Base-by-base conservation (phyloP, 2,329 filamentous ascomycete species). In the Elsinoe batatas region DNA sequence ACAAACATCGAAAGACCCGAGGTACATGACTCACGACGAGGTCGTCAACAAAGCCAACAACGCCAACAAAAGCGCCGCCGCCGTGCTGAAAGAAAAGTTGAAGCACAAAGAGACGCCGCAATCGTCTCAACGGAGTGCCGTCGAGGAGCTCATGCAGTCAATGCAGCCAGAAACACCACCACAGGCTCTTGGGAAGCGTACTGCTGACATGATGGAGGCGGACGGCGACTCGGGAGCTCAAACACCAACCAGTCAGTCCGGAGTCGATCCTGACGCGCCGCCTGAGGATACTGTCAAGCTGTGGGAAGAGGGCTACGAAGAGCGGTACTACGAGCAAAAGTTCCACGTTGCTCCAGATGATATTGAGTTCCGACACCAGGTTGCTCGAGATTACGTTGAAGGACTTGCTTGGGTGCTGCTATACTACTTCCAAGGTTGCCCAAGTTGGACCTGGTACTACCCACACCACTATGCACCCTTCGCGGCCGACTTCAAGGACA, bases 401-500 rank as follows among this genome's bases (percentile, higher is more conserved):
- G 93, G 93, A 35, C 79, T 98, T 8, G 87, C 87, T 18, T 98
- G 94, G 93, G 93, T 98, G 37, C 75, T 98, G 51, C 77, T 91
- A 35, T 98, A 98, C 72, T 98, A 98, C 69, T 95, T 96, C 70
- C 93, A 98, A 71, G 93, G 93, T 22, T 98, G 93, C 64, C 90
- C 93, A 18, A 96, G 90, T 0, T 98, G 94, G 93, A 94, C 91
- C 53, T 98, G 93, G 93, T 98, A 93, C 69, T 98, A 96, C 67
- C 93, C 93, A 0, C 95, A 97, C 66, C 93, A 98, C 68, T 98
- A 98, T 68, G 94, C 93, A 1, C 93, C 94, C 3, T 98, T 98
- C 68, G 93, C 93, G 2, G 87, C 90, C 53, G 93, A 98, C 69
- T 98, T 98, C 69, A 84, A 87, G 57, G 84, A 91, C 56, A 77